Evolutionary conservation across 2,329 filamentous ascomycete genomes (phyloP).

Genomic region (Acrodontium crateriforme): DNA sequence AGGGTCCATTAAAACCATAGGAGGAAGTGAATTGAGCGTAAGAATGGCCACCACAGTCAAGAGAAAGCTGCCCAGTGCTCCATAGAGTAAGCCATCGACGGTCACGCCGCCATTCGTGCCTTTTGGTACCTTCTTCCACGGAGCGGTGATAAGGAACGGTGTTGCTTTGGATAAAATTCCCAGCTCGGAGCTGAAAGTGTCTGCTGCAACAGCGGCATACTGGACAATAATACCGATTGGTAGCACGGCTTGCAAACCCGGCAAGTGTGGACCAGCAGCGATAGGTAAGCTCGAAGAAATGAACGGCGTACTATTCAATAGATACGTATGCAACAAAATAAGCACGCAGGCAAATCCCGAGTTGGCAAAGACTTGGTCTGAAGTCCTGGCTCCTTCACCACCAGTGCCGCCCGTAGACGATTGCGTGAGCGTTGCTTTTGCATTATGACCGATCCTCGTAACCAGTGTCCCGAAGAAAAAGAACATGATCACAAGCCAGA

Average conservation of each 20-base stretch:
- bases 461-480: slow-evolving; percentile 73
- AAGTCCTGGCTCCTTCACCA: slow-evolving; percentile 69
- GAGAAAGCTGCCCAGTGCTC: slow-evolving; percentile 29
- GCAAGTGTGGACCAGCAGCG: slow-evolving; percentile 27
- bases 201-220: slow-evolving; percentile 82
- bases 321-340: slow-evolving; percentile 37
- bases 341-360: slow-evolving; percentile 62
- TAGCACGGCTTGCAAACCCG: slow-evolving; percentile 25
- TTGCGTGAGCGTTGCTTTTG: slow-evolving; percentile 72
- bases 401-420: slow-evolving; percentile 58
- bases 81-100: slow-evolving; percentile 45
- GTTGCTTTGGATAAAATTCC: slow-evolving; percentile 68
- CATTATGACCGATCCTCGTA: slow-evolving; percentile 69
- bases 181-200: slow-evolving; percentile 90
- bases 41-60: slow-evolving; percentile 55
- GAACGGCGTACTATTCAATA: slow-evolving; percentile 22
- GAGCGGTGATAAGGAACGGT: slow-evolving; percentile 77
- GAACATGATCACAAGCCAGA: slow-evolving; percentile 68
- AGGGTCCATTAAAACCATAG: slow-evolving; percentile 7
- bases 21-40: slow-evolving; percentile 7
- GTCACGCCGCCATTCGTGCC: slow-evolving; percentile 94
- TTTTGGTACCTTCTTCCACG: slow-evolving; percentile 63
- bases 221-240: slow-evolving; percentile 37
- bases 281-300: slow-evolving; percentile 17
- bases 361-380: slow-evolving; percentile 84